These are phyloP conservation scores for Fusarium camptoceras DNA, from an alignment of 2,329 filamentous ascomycete species.

Conservation along the genomic window DNA sequence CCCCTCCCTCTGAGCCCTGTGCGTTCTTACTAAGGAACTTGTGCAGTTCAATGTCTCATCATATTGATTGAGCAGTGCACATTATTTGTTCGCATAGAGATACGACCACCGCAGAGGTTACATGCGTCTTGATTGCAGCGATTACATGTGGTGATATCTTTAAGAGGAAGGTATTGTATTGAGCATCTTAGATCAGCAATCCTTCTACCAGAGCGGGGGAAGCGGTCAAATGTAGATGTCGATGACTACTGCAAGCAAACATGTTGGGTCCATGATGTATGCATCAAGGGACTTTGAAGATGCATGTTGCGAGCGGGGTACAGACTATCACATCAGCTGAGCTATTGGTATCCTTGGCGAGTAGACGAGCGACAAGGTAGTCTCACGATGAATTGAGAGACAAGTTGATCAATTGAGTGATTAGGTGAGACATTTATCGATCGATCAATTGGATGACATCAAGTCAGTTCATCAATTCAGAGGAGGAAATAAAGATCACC, in stretches of 20 bases:
- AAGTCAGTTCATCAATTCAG: not conserved
- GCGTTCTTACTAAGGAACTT: slow-evolving; percentile 2
- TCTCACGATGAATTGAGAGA: not conserved
- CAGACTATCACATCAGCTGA: slow-evolving; percentile 30
- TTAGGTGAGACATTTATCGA: not conserved
- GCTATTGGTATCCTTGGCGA: not conserved
- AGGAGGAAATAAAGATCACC: slow-evolving; percentile 17
- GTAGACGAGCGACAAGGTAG: too few species aligned
- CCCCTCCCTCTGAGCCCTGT: slow-evolving; percentile 10
- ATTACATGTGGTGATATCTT: slow-evolving; percentile 1
- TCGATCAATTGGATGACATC: slow-evolving; percentile 6
- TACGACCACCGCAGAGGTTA: not conserved
- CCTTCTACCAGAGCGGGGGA: slow-evolving; percentile 8
- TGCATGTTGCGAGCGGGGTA: slow-evolving; percentile 29
- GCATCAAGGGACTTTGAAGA: slow-evolving; percentile 10
- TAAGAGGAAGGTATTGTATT: slow-evolving; percentile 19
- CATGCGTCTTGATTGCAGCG: slow-evolving; percentile 11
- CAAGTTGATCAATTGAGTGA: not conserved
- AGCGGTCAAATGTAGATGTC: slow-evolving; percentile 2
- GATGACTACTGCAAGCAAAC: slow-evolving; percentile 5
- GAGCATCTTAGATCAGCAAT: slow-evolving; percentile 12
- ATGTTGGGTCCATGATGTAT: slow-evolving; percentile 15
- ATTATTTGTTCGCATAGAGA: not conserved
- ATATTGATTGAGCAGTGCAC: not conserved
- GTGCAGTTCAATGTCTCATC: not conserved